These are phyloP conservation scores for Wallacemonas sp. DNA, from an alignment of 208 protist species.

Conservation along the genomic window DNA sequence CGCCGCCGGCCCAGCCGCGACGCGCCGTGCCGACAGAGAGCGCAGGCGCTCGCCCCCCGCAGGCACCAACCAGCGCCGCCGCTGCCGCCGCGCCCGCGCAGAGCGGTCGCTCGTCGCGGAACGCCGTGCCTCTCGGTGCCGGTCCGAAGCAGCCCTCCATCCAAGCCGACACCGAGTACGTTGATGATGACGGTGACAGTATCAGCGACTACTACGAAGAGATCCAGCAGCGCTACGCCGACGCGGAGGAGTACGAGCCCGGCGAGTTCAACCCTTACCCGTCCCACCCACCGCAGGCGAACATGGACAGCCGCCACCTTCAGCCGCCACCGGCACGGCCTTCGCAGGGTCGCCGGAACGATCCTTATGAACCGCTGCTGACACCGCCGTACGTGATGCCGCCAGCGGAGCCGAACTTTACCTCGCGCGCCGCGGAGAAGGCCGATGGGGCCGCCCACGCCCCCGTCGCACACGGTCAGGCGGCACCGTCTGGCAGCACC, in stretches of 20 bases:
- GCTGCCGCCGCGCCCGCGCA: neutral
- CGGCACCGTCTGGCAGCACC: neutral
- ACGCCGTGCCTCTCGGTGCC: no score
- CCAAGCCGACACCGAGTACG: neutral
- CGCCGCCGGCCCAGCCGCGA: neutral
- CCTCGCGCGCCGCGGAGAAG: no score
- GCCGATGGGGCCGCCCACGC: neutral
- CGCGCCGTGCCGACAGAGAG: conserved; percentile 6
- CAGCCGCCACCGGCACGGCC: neutral
- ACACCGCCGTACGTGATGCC: conserved; percentile 5
- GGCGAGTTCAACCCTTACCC: conserved; percentile 1
- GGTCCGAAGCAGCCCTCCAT: conserved; percentile 10
- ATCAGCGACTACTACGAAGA: conserved; percentile 9
- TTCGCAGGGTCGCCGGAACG: conserved; percentile 3
- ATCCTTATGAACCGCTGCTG: conserved; percentile 3
- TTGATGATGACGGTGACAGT: neutral
- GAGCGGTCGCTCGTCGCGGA: no score
- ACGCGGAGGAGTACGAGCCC: conserved; percentile 11
- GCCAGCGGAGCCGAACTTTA: neutral
- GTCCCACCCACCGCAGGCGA: neutral
- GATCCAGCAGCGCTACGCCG: conserved; percentile 10
- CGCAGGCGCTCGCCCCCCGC: conserved; percentile 14
- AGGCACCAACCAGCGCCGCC: conserved; percentile 12
- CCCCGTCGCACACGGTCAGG: neutral
- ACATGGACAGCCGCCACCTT: neutral